These are phyloP conservation scores for Solanum chacoense DNA, from an alignment of 305 asterid species.

Conservation along the genomic window DNA sequence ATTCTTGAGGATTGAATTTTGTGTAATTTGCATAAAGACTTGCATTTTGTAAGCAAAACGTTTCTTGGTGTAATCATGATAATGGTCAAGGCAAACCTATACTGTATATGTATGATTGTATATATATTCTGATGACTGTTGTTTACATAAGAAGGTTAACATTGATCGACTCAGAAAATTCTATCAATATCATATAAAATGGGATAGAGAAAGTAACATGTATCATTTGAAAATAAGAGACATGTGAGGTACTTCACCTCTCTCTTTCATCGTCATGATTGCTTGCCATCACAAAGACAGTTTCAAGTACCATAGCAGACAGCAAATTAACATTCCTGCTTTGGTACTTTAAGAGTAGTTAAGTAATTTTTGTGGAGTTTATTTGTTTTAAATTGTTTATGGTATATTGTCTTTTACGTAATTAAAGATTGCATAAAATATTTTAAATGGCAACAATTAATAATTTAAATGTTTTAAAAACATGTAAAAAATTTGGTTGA, in stretches of 20 bases:
- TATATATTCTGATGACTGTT: neutral
- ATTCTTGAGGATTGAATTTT: constrained; percentile 19
- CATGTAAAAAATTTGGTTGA: neutral
- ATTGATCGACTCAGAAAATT: neutral
- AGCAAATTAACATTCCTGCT: neutral
- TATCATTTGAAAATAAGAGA: neutral
- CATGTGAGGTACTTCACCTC: neutral
- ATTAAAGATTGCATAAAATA: neutral
- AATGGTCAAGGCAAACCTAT: neutral
- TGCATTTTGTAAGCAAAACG: neutral
- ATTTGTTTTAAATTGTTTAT: neutral
- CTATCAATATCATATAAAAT: no score
- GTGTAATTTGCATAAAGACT: constrained; percentile 15
- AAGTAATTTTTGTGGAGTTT: neutral
- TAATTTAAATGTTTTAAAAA: no score
- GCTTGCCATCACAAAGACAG: neutral
- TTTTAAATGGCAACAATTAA: neutral
- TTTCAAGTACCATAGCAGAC: neutral
- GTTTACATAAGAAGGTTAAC: neutral
- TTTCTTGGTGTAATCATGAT: neutral
- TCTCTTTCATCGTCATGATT: neutral
- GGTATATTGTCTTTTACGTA: neutral
- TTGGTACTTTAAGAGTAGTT: neutral
- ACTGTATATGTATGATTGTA: neutral
- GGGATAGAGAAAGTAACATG: neutral